phyloP scores from a whole-genome alignment of 768 basidiomycete species.

The Cyclocybe cylindracea region DNA sequence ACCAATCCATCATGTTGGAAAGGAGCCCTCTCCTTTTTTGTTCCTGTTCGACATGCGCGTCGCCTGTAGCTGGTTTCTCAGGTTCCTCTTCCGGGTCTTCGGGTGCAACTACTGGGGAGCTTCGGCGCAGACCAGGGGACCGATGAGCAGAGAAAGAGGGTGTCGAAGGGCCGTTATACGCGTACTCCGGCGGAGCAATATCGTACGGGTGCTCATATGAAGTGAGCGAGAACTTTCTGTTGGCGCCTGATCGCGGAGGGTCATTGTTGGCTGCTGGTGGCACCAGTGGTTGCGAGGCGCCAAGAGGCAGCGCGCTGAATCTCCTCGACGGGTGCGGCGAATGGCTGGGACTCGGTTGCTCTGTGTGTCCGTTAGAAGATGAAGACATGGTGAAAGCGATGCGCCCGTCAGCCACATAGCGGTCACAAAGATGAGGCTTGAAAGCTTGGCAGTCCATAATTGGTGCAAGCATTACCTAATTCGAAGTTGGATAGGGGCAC shows the following conservation, averaged over 20 bases:
- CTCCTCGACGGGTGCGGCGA: neutral
- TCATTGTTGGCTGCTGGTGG: neutral
- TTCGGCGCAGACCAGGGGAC: constrained; percentile 4
- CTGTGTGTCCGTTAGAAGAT: too few relatives aligned
- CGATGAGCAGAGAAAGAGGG: neutral
- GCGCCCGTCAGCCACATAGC: neutral
- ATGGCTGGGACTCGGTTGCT: too few relatives aligned
- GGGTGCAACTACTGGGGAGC: neutral
- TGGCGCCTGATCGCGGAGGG: constrained; percentile 16
- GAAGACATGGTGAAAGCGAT: neutral
- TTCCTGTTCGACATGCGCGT: constrained; percentile 20
- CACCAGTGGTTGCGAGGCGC: too few relatives aligned
- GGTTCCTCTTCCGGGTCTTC: constrained; percentile 18
- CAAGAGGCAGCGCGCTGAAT: neutral
- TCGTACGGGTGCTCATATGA: constrained; percentile 65
- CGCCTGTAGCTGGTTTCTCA: neutral
- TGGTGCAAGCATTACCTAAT: constrained; percentile 3
- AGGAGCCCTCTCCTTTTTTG: constrained; percentile 47
- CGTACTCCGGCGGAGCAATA: constrained; percentile 51
- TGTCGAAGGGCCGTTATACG: constrained; percentile 30
- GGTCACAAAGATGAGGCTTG: neutral
- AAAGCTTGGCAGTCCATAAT: constrained; percentile 8
- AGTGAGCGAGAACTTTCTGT: constrained; percentile 48
- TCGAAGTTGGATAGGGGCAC: constrained; percentile 7
- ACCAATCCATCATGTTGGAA: constrained; percentile 54